Evolutionary conservation across 1,284 basidiomycete species (phyloP).

Genomic region (Ustilago shanxiensis): DNA sequence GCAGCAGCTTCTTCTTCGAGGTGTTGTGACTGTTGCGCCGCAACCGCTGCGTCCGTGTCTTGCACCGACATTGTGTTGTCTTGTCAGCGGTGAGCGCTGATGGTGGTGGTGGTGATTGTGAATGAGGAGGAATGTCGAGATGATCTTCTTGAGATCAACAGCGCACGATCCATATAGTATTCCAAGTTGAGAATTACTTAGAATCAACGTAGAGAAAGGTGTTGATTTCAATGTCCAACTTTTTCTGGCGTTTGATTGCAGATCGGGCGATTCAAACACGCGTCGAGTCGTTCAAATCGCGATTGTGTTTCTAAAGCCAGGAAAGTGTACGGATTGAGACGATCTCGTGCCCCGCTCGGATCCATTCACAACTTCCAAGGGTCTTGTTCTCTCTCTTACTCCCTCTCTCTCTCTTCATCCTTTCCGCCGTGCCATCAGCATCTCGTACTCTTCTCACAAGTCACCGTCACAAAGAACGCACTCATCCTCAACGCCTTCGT

Average conservation of each 20-base stretch:
- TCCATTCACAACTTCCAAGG: conserved; percentile 1
- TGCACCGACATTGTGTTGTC: conserved; percentile 19
- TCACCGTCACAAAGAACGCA: neutral
- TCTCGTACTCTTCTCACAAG: neutral
- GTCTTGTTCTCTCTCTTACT: too few species aligned
- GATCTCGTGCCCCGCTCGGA: neutral
- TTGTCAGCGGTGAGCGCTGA: neutral
- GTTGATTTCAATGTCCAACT: neutral
- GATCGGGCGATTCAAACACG: conserved; percentile 3
- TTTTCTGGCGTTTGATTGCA: neutral
- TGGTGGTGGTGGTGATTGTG: neutral
- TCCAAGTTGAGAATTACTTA: neutral
- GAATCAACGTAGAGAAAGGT: neutral
- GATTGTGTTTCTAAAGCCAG: neutral
- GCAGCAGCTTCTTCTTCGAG: conserved; percentile 38
- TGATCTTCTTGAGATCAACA: conserved; percentile 6
- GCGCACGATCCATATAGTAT: conserved; percentile 7
- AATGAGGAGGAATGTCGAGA: too few species aligned
- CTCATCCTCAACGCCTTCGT: neutral
- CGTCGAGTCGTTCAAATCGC: neutral
- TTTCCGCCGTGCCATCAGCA: neutral
- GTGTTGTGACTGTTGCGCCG: conserved; percentile 7
- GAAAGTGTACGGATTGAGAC: neutral
- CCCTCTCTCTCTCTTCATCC: too few species aligned
- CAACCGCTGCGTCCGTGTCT: conserved; percentile 2